Evolutionary conservation across 2,329 filamentous ascomycete genomes (phyloP).

Genomic region (Alternaria solani): DNA sequence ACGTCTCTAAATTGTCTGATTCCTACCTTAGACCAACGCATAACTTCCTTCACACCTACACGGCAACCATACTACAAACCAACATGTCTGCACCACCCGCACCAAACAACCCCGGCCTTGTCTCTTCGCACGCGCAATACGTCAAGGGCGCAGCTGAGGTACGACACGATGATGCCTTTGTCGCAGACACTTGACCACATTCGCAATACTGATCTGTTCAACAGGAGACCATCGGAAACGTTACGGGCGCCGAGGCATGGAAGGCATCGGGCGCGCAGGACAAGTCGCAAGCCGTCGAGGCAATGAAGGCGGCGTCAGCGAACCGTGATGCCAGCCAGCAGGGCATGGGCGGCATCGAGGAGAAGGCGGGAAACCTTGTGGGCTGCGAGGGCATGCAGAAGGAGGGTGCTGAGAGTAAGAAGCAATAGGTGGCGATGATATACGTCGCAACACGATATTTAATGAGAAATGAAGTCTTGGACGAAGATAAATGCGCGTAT

Average conservation of each 20-base stretch:
- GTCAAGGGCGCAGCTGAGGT: constrained; percentile 74
- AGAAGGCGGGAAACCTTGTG: constrained; percentile 68
- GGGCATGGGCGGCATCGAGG: constrained; percentile 70
- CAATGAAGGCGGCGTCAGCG: constrained; percentile 69
- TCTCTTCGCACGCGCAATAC: constrained; percentile 71
- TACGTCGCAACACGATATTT: not conserved
- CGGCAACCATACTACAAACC: not conserved
- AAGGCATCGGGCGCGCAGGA: constrained; percentile 69
- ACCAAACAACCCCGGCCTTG: constrained; percentile 63
- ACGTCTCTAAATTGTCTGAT: not conserved
- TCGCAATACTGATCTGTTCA: not conserved
- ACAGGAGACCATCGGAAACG: constrained; percentile 66
- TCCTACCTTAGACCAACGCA: not conserved
- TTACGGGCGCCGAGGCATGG: constrained; percentile 71
- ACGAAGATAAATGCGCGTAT: too few species aligned
- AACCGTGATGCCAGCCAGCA: constrained; percentile 61
- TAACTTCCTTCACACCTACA: not conserved
- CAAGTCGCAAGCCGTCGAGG: constrained; percentile 67
- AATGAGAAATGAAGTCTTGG: not conserved
- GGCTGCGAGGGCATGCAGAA: constrained; percentile 75
- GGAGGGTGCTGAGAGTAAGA: constrained; percentile 44
- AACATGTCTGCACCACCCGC: constrained; percentile 34
- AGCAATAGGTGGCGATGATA: constrained; percentile 12
- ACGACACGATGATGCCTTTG: constrained; percentile 22
- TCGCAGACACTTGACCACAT: not conserved